Evolutionary conservation across 257 asterid genomes (phyloP), one percentile per base, ranked within the genome.

Genomic region (Salvia rosmarinus): DNA sequence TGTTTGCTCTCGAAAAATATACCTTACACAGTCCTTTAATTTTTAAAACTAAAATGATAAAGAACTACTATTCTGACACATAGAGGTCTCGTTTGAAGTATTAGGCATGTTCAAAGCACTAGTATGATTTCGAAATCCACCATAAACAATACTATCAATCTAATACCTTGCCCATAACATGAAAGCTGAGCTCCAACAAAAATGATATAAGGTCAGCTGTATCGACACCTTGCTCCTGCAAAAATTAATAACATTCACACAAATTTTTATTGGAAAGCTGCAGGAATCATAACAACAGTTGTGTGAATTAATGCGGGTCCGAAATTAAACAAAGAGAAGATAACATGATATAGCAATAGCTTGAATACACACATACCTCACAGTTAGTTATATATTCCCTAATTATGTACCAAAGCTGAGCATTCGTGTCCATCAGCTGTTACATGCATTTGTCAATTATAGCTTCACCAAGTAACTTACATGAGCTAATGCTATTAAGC

Each of bases 391-490:
- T 95, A 81, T 91, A 95, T 82, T 95, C 99, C 85, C 99, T 87
- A 81, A 95, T 87, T 75, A 95, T 95, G 86, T 89, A 95, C 98
- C 99, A 95, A 78, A 95, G 92, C 75, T 95, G 99, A 25, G 96
- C 99, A 84, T 90, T 95, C 32, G 96, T 95, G 37, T 95, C 99
- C 99, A 95, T 89, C 83, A 94, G 85, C 98, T 94, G 96, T 72
- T 46, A 80, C 64, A 78, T 39, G 46, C 74, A 79, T 63, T 63
- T 37, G 72, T 87, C 70, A 89, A 78, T 75, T 72, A 56, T 54
- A 63, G 72, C 71, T 78, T 78, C 64, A 72, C 61, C 66, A 62
- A 63, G 78, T 71, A 84, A 77, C 57, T n/a, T 14, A 55, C 49
- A 60, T 39, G 67, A 52, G 65, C 39, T 54, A 70, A 63, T 67